Conservation (phyloP, 768 basidiomycete species). For the Tylopilus vinaceipallidus region DNA sequence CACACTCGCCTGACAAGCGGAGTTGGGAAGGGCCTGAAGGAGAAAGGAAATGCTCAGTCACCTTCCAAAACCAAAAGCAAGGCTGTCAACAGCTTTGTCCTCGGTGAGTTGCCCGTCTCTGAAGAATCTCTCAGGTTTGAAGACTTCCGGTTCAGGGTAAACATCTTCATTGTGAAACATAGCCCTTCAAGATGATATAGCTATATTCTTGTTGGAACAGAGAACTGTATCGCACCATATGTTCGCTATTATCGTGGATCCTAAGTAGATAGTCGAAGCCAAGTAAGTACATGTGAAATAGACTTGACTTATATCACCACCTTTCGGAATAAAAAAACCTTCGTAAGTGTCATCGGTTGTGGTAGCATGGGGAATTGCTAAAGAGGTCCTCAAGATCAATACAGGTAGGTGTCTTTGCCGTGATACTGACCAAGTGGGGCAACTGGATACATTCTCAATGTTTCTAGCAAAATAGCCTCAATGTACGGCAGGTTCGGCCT, state of each 20-base stretch:
- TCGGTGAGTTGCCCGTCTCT: constrained; percentile 7
- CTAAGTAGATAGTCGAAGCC: constrained; percentile 3
- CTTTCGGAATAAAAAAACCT: constrained; percentile 24
- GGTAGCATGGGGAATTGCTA: constrained; percentile 20
- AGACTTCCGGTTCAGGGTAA: constrained; percentile 23
- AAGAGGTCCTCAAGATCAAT: no score
- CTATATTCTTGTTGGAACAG: background rate
- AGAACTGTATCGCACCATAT: constrained; percentile 11
- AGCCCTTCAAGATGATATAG: constrained; percentile 9
- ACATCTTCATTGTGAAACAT: constrained; percentile 10
- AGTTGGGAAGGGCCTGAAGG: background rate
- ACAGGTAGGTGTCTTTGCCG: no score
- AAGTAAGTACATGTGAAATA: background rate
- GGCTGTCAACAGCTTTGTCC: background rate
- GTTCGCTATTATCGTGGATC: constrained; percentile 16
- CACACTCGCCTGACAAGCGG: constrained; percentile 23
- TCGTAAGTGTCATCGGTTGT: constrained; percentile 19
- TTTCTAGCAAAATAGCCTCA: no score
- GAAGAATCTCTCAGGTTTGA: constrained; percentile 34
- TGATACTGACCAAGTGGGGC: no score
- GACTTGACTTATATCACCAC: background rate
- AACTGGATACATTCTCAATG: no score
- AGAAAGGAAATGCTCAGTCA: background rate
- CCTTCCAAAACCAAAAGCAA: constrained; percentile 27
- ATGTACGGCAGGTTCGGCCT: no score